Evolutionary conservation across 2,329 filamentous ascomycete genomes (phyloP).

Genomic region (Alternaria arborescens): DNA sequence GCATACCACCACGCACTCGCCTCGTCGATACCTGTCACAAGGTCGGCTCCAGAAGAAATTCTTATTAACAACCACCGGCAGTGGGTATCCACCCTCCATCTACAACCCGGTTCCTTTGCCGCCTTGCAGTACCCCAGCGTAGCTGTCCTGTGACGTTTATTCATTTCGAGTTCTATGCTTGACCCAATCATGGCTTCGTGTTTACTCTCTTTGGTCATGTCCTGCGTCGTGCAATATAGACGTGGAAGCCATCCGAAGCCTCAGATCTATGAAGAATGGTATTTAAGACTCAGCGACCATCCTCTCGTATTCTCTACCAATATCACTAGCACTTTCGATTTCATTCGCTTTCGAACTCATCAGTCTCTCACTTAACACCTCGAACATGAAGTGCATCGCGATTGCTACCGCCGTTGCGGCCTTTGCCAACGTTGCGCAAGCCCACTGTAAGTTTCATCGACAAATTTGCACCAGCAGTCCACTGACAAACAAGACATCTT

Average conservation of each 20-base stretch:
- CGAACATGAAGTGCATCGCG: constrained; percentile 47
- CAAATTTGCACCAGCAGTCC: background rate
- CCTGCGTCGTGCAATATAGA: constrained; percentile 36
- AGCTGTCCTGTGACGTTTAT: constrained; percentile 27
- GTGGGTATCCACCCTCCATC: constrained; percentile 27
- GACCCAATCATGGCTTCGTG: constrained; percentile 31
- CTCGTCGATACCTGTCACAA: constrained; percentile 29
- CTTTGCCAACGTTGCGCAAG: constrained; percentile 47
- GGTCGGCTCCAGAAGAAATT: constrained; percentile 23
- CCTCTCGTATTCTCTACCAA: constrained; percentile 17
- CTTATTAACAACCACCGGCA: constrained; percentile 31
- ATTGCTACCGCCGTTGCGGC: constrained; percentile 42
- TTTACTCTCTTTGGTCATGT: constrained; percentile 24
- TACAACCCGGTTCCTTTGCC: constrained; percentile 32
- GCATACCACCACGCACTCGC: constrained; percentile 24
- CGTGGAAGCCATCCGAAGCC: constrained; percentile 10
- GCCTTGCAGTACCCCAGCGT: constrained; percentile 20
- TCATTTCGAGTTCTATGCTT: constrained; percentile 39
- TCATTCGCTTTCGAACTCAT: constrained; percentile 13
- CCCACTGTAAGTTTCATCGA: constrained; percentile 42
- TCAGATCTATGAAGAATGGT: constrained; percentile 9
- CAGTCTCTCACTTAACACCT: constrained; percentile 7
- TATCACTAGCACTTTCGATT: constrained; percentile 6
- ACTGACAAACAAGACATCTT: constrained; percentile 47
- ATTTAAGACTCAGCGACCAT: constrained; percentile 34